A percentile compares a stretch with the other conserved stretches of the same genome.
Conservation (phyloP, 768 basidiomycete genomes). For the Naganishia randhawae region DNA sequence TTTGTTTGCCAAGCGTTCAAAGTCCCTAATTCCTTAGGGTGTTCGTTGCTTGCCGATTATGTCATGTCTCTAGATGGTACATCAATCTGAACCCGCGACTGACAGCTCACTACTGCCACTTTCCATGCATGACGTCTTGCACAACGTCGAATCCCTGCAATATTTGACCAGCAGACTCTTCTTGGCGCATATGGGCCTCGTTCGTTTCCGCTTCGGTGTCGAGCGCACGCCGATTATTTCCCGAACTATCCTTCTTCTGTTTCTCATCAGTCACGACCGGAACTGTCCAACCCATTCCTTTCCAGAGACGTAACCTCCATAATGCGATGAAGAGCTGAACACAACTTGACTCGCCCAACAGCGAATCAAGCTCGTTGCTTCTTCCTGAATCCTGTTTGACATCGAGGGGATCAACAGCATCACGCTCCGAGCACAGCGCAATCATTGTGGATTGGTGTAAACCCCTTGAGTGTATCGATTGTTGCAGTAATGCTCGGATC, state of each 20-base stretch:
- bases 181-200: not conserved
- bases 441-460: no score
- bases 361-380: no score
- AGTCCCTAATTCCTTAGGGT: no score
- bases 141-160: constrained; percentile 2
- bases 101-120: not conserved
- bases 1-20: not conserved
- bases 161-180: not conserved
- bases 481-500: not conserved
- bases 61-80: not conserved
- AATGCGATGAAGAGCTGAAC: constrained; percentile 3
- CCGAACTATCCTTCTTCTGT: not conserved
- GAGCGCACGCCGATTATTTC: not conserved
- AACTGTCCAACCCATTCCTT: constrained; percentile 4
- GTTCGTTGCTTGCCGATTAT: no score
- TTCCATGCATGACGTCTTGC: constrained; percentile 70
- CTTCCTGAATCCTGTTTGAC: no score
- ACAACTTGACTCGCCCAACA: not conserved
- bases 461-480: not conserved
- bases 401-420: not conserved
- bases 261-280: not conserved
- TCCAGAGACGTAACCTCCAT: constrained; percentile 10
- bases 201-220: not conserved
- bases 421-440: no score
- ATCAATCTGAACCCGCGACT: not conserved